Evolutionary conservation across 805 yeast species (phyloP).

Genomic region (Wickerhamiella sergipiensis): DNA sequence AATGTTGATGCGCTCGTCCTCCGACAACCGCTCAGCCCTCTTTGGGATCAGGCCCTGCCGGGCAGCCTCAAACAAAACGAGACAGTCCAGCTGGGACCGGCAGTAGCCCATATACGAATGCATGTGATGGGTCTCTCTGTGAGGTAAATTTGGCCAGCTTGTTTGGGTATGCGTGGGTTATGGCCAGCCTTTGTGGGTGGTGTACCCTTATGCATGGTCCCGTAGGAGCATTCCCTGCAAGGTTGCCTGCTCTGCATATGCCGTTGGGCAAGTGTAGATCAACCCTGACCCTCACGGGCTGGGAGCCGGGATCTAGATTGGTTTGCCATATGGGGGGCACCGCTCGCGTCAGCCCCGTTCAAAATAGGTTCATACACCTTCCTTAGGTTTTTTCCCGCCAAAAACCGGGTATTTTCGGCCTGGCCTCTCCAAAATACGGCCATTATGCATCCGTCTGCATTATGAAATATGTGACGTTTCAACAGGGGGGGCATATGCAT

Average conservation of each 20-base stretch:
- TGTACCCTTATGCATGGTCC: background rate
- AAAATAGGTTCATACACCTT: too few species aligned
- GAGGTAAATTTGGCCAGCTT: background rate
- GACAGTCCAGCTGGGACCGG: conserved; percentile 45
- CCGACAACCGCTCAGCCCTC: conserved; percentile 44
- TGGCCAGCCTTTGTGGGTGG: background rate
- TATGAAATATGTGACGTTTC: background rate
- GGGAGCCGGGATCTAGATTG: background rate
- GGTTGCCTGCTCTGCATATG: background rate
- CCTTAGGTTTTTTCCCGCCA: too few species aligned
- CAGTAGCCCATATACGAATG: conserved; percentile 52
- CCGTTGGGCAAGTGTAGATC: background rate
- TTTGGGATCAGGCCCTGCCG: conserved; percentile 42
- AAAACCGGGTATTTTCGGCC: too few species aligned
- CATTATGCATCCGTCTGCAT: background rate
- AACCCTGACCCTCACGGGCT: background rate
- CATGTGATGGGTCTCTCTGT: conserved; percentile 23
- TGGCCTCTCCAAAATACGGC: too few species aligned
- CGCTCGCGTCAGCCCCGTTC: too few species aligned
- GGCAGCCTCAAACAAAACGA: conserved; percentile 52
- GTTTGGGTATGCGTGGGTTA: background rate
- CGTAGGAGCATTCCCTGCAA: background rate
- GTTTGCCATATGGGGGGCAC: background rate
- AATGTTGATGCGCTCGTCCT: conserved; percentile 40
- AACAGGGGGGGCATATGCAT: background rate